Percentiles rank a stretch among this genome's conserved stretches.
Evolutionary conservation across 179 eudicot genomes (phyloP).

Genomic region (Drosera spatulata): DNA sequence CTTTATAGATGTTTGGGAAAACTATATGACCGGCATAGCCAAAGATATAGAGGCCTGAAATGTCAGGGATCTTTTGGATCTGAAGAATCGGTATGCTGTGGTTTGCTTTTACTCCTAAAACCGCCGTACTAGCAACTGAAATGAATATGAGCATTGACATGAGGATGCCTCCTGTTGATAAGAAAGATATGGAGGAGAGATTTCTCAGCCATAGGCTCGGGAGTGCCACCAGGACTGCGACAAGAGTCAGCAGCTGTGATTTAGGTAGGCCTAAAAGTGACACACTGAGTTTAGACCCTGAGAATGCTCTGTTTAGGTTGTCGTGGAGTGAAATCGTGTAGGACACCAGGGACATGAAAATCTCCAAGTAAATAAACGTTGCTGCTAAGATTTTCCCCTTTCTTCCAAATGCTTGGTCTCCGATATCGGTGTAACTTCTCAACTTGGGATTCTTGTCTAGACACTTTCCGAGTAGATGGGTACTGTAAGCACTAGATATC

Average conservation of each 20-base stretch:
- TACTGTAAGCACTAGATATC: slow-evolving; percentile 36
- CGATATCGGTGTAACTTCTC: slow-evolving; percentile 61
- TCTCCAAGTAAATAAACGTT: slow-evolving; percentile 57
- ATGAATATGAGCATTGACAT: slow-evolving; percentile 50
- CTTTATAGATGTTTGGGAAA: slow-evolving; percentile 54
- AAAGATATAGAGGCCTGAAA: slow-evolving; percentile 63
- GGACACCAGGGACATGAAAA: slow-evolving; percentile 74
- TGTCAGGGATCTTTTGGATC: slow-evolving; percentile 40
- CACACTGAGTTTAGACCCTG: slow-evolving; percentile 20
- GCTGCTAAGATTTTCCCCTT: slow-evolving; percentile 43
- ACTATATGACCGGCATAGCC: slow-evolving; percentile 75
- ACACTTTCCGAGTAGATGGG: slow-evolving; percentile 69
- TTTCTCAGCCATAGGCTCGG: slow-evolving; percentile 74
- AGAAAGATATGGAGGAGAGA: slow-evolving; percentile 58
- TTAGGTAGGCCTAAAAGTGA: slow-evolving; percentile 20
- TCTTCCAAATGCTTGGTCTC: slow-evolving; percentile 52
- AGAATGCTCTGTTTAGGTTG: slow-evolving; percentile 40
- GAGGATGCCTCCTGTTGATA: slow-evolving; percentile 55
- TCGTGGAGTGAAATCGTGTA: slow-evolving; percentile 83
- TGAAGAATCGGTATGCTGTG: slow-evolving; percentile 35
- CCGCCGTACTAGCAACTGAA: slow-evolving; percentile 38
- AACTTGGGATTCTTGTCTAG: slow-evolving; percentile 35
- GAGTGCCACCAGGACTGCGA: slow-evolving; percentile 54
- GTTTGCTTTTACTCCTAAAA: slow-evolving; percentile 29
- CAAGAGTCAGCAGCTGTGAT: slow-evolving; percentile 40